Evolutionary conservation across 176 grass and related monocot genomes (phyloP), one percentile per base, ranked within the genome.

Genomic region (Zoysia pacifica): DNA sequence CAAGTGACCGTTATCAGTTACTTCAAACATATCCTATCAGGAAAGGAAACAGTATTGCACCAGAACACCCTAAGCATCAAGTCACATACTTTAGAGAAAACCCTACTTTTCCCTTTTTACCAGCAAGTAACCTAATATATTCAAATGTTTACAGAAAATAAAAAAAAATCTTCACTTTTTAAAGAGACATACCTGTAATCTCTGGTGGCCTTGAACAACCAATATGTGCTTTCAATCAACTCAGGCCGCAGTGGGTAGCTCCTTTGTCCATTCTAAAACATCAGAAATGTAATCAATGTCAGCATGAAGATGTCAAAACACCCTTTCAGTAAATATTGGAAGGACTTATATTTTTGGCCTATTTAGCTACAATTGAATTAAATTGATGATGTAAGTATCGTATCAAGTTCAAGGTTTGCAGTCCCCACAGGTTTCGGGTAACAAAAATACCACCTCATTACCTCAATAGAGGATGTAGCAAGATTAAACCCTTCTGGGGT

Each of bases 181-280:
- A 84, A 77, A 77, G 68, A 87, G 58, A 68, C 87, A 92, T 59
- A 97, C 95, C 95, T 97, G 71, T 84, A 38, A 97, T 97, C 91
- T 88, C 91, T 92, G 65, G 95, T 97, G 82, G 95, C 90, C 91
- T 94, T 97, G 83, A 92, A 97, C 45, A 97, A 80, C 91, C 87
- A 97, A 85, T 97, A 97, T 71, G 91, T 97, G 78, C 95, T 97
- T 88, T 97, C 95, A 65, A 97, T 97, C 83, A 97, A 87, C 53
- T 97, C 95, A 78, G 95, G 95, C 51, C 95, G 82, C 65, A 97
- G 78, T 0, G 95, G 95, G 37, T 97, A 97, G 73, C 95, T 94
- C 68, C 90, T 85, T 89, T 97, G 95, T 81, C 95, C 91, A 85
- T 94, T 91, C 89, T 94, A 74, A 72, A 83, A 76, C 41, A 65